Percentiles rank a stretch among this genome's conserved stretches.
Conservation (phyloP, 73 alveolate species). For the Paramecium tetraurelia region DNA sequence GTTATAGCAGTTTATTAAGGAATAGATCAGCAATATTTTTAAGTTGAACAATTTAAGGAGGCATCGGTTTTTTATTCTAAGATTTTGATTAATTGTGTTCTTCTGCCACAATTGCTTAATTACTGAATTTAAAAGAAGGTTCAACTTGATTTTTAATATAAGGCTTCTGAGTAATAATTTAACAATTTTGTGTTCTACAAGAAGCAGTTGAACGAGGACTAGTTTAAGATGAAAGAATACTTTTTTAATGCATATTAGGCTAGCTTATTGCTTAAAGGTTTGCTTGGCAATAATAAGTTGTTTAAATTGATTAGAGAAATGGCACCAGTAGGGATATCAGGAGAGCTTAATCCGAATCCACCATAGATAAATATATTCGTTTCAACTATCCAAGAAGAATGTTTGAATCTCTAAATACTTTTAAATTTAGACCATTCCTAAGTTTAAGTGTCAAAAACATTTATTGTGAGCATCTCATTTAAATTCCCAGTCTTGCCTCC, state of each 20-base stretch:
- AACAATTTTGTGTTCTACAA: too few relatives aligned
- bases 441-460: conserved; percentile 90
- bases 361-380: conserved; percentile 86
- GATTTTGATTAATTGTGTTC: neutral
- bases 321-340: conserved; percentile 84
- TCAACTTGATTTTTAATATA: neutral
- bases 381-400: conserved; percentile 88
- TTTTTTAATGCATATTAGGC: conserved; percentile 42
- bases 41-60: neutral
- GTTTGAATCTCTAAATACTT: conserved; percentile 82
- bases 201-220: conserved; percentile 26
- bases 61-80: neutral
- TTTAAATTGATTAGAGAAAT: conserved; percentile 78
- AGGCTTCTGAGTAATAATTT: neutral
- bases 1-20: conserved; percentile 57
- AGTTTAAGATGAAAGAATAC: neutral
- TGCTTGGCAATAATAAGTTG: conserved; percentile 77
- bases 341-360: conserved; percentile 89
- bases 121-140: neutral
- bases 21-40: conserved; percentile 7
- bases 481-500: conserved; percentile 93
- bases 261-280: conserved; percentile 68
- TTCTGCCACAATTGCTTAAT: conserved; percentile 29
- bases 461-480: conserved; percentile 83
- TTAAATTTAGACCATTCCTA: conserved; percentile 91